Evolutionary conservation across 192 early-diverging fungal genomes (phyloP).

Genomic region (Backusella parvicylindrica): DNA sequence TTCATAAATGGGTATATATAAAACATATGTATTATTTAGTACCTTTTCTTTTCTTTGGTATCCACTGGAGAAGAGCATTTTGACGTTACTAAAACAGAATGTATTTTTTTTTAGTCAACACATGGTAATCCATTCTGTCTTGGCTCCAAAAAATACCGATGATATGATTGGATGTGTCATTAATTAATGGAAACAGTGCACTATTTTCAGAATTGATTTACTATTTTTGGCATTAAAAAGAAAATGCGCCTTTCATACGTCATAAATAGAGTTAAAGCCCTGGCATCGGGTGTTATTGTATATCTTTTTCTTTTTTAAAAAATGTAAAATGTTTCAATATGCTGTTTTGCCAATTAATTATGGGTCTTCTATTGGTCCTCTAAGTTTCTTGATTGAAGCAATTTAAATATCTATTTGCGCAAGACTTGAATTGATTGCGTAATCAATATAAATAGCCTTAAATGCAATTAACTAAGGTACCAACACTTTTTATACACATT

Average conservation of each 20-base stretch:
- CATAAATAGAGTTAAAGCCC: background rate
- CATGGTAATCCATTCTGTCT: background rate
- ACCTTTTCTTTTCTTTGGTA: too few relatives aligned
- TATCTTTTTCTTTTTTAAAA: background rate
- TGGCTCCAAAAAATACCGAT: background rate
- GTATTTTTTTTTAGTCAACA: background rate
- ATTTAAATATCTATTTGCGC: background rate
- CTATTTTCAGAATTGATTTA: background rate
- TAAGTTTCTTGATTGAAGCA: background rate
- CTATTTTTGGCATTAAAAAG: background rate
- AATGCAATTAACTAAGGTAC: background rate
- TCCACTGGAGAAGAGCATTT: background rate
- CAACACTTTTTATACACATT: too few relatives aligned
- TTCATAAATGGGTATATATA: background rate
- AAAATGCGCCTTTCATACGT: background rate
- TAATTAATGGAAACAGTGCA: background rate
- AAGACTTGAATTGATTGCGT: background rate
- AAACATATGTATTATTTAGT: too few relatives aligned
- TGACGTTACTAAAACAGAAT: background rate
- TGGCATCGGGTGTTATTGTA: background rate
- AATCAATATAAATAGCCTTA: background rate
- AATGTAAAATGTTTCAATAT: background rate
- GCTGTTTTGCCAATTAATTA: background rate
- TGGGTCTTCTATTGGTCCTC: background rate
- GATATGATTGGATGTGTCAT: background rate